Percentiles rank a stretch among this genome's conserved stretches.
Conservation (phyloP, 2,329 filamentous ascomycete species). For the Cryoendolithus antarcticus region DNA sequence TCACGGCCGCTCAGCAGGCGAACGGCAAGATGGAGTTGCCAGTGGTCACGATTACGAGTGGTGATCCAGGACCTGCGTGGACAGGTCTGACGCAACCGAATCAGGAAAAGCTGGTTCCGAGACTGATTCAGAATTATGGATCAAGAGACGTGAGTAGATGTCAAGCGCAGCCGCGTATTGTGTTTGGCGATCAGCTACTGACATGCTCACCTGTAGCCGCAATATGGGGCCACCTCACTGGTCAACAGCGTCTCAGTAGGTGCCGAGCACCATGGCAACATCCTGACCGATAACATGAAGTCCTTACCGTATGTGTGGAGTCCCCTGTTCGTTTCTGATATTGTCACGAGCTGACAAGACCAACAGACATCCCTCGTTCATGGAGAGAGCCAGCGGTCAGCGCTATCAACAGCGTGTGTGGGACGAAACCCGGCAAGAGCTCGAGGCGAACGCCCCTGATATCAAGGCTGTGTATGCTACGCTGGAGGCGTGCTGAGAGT, state of each 20-base stretch:
- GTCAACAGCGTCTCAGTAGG: too few species aligned
- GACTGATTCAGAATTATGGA: slow-evolving; percentile 6
- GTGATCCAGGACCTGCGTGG: slow-evolving; percentile 7
- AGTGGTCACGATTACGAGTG: slow-evolving; percentile 5
- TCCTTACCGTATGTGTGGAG: too few species aligned
- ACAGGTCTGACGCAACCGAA: slow-evolving; percentile 6
- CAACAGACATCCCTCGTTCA: slow-evolving; percentile 6
- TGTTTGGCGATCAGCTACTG: too few species aligned
- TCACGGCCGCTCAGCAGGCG: not conserved
- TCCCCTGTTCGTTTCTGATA: too few species aligned
- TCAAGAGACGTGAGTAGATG: slow-evolving; percentile 2
- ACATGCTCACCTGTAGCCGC: too few species aligned
- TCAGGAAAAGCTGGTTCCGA: slow-evolving; percentile 3
- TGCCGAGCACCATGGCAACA: too few species aligned
- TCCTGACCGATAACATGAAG: too few species aligned
- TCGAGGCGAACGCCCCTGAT: slow-evolving; percentile 6
- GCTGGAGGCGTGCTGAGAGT: too few species aligned
- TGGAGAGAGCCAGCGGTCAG: slow-evolving; percentile 3
- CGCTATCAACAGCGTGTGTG: slow-evolving; percentile 5
- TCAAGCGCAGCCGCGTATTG: too few species aligned
- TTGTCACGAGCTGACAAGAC: slow-evolving; percentile 1
- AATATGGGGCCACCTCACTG: too few species aligned
- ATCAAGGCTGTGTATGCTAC: slow-evolving; percentile 4
- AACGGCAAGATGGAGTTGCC: not conserved
- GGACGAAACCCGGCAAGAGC: slow-evolving; percentile 5